Base-by-base conservation (phyloP, 2,329 filamentous ascomycete genomes). In the Ascochyta viciae-villosae region DNA sequence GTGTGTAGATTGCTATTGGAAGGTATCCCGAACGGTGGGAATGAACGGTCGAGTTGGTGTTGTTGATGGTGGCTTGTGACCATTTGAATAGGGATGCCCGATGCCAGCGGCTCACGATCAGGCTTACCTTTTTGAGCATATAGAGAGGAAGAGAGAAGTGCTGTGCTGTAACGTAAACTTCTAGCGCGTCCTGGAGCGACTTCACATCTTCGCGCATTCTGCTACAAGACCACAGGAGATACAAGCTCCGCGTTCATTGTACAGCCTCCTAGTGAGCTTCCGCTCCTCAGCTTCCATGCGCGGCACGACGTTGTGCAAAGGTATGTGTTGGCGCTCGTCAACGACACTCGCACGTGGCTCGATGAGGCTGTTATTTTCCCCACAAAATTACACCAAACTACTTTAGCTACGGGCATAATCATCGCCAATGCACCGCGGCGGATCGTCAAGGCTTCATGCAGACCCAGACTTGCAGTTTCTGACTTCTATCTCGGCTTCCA, bases 41-140 rank as follows among this genome's bases (percentile, higher is more conserved):
- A 45, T 59, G 42, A 53, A 45, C 50, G 42, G 53, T 29, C 29
- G 42, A 45, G 40, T 49, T 53, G 27, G 40, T 57, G 23, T 52
- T 45, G 29, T 45, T 39, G 45, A 52, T 52, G 54, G 52, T 59
- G 54, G 61, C 61, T 64, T 69, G 65, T 69, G 65, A 69, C 58
- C 62, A 41, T 41, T 27, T 31, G 31, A 52, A 52, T 52, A 58
- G 39, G 33, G 48, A 50, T 53, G 49, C 26, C 46, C 46, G 33
- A 29, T 29, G 27, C 27, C 9, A 29, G 26, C 26, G 35, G 48
- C 41, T 43, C 42, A 44, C 47, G 40, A 37, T 42, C 29, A n/a
- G 40, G 37, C 47, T 57, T 57, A 41, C 42, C 43, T 38, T 19
- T 55, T 59, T 31, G 35, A 40, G 34, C 15, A 2, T 35, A 26